Evolutionary conservation across 768 basidiomycete genomes (phyloP).

Genomic region (Lepiota subincarnata): DNA sequence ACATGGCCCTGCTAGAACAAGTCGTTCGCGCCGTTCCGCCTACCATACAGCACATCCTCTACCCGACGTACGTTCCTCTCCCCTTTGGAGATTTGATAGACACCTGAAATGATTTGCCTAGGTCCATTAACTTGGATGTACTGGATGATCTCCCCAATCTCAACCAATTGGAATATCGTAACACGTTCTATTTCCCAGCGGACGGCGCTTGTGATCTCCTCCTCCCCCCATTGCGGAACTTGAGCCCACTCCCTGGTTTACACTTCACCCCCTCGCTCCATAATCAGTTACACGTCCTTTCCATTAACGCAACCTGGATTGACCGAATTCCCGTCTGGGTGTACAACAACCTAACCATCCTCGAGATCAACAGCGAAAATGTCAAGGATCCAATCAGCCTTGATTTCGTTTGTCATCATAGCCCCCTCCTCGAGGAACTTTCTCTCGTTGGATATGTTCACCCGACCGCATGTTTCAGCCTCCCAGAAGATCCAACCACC

Average conservation of each 20-base stretch:
- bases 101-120: background rate
- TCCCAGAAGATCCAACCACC: slow-evolving; percentile 23
- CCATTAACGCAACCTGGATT: slow-evolving; percentile 3
- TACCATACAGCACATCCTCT: slow-evolving; percentile 17
- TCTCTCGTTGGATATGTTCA: slow-evolving; percentile 32
- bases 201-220: background rate
- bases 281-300: slow-evolving; percentile 1
- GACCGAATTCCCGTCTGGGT: slow-evolving; percentile 10
- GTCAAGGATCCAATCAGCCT: slow-evolving; percentile 24
- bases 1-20: slow-evolving; percentile 23
- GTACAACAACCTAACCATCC: slow-evolving; percentile 5
- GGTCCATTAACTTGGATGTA: background rate
- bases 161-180: slow-evolving; percentile 7
- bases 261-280: background rate
- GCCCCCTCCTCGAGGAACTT: slow-evolving; percentile 29
- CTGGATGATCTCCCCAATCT: slow-evolving; percentile 3
- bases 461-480: slow-evolving; percentile 24
- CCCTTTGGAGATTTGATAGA: background rate
- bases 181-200: background rate
- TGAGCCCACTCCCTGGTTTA: background rate
- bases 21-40: slow-evolving; percentile 27
- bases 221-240: background rate
- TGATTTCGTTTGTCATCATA: slow-evolving; percentile 32
- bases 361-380: slow-evolving; percentile 1
- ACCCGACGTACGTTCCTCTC: slow-evolving; percentile 2